Conservation (phyloP, 2,329 filamentous ascomycete species). For the Chaetomiaceae sp. region DNA sequence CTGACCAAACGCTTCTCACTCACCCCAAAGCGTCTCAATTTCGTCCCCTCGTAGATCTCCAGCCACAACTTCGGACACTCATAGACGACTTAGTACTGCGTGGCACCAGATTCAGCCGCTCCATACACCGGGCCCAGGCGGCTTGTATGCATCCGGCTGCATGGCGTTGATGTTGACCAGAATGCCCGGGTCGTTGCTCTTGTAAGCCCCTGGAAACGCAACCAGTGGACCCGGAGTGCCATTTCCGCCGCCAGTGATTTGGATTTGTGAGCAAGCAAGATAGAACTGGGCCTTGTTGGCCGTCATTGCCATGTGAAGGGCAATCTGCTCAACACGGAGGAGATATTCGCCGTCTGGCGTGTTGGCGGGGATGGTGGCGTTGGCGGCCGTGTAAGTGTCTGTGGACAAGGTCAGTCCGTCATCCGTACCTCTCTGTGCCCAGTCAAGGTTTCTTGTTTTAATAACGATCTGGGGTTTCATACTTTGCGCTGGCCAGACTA, state of each 20-base stretch:
- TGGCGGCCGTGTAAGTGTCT: conserved; percentile 32
- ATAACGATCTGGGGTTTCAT: conserved; percentile 10
- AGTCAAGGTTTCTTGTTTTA: too few species aligned
- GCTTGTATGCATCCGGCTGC: conserved; percentile 27
- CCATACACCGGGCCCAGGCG: conserved; percentile 28
- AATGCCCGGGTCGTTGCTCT: conserved; percentile 31
- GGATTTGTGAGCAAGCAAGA: conserved; percentile 36
- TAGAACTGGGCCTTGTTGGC: conserved; percentile 37
- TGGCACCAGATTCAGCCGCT: conserved; percentile 2
- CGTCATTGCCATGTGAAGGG: conserved; percentile 34
- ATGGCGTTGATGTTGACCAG: conserved; percentile 30
- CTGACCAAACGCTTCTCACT: too few species aligned
- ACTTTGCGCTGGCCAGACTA: conserved; percentile 38
- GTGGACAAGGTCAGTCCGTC: background rate
- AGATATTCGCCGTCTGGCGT: conserved; percentile 37
- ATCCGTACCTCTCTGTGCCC: too few species aligned
- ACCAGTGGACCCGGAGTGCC: conserved; percentile 31
- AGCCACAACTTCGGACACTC: too few species aligned
- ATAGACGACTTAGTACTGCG: too few species aligned
- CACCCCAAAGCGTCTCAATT: too few species aligned
- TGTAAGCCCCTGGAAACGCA: conserved; percentile 32
- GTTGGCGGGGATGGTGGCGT: conserved; percentile 33
- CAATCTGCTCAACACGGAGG: conserved; percentile 38
- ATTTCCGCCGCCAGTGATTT: conserved; percentile 34
- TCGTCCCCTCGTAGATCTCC: too few species aligned